Base-by-base conservation (phyloP, 2,329 filamentous ascomycete species). In the Penicillium sp. region DNA sequence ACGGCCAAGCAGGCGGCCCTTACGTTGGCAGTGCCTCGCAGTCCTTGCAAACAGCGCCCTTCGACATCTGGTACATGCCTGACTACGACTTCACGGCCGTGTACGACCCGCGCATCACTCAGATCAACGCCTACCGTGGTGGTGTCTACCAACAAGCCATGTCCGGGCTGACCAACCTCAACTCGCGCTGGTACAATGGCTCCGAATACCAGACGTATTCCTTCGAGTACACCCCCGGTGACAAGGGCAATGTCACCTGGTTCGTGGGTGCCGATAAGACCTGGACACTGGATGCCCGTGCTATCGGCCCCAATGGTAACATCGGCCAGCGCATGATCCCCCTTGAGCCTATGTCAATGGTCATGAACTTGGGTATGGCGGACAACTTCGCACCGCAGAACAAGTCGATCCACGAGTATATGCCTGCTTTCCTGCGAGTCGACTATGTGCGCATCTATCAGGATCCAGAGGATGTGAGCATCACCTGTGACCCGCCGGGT, bases 361-460 rank as follows among this genome's bases (percentile, higher is more conserved):
- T 87, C 56, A 74, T 81, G 69, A 87, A 87, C 60, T 78, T 86
- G 57, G 85, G 84, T 58, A 85, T 87, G 78, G 82, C 80, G 4
- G 75, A 75, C 57, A 79, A 77, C 65, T 87, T 87, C 64, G 79
- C 84, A 0, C 64, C 72, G 4, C 69, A 86, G 51, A 80, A 86
- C 58, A 65, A 81, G 47, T 75, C 74, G 1, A 79, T 87, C 20
- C 69, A 64, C 4, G 58, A 73, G 13, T 67, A 79, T 35, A 72
- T 85, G 58, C 84, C 84, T 2, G 83, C 80, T 2, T 80, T 74
- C 2, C 84, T 86, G 76, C 74, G 82, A 2, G 72, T 87, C 47
- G 84, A 87, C 64, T 86, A 86, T 61, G 74, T 87, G 44, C 78
- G 84, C 11, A 84, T 87, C 41, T 87, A 86, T 59, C 83, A 86